Base-by-base conservation (phyloP, 495 filamentous ascomycete species). In the Penicillium salamii region DNA sequence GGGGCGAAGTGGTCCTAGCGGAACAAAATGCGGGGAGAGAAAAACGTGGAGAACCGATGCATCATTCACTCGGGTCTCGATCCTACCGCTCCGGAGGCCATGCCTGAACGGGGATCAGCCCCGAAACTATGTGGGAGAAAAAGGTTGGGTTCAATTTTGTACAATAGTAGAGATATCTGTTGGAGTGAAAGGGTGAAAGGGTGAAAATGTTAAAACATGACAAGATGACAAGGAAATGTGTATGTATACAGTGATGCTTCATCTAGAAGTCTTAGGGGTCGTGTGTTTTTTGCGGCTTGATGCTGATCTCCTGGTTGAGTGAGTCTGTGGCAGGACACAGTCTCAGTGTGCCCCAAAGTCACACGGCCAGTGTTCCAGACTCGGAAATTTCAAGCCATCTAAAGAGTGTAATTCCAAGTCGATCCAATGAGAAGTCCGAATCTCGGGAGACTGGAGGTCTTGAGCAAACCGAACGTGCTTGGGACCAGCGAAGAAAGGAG, bases 41-140 rank as follows among this genome's bases (percentile, higher is more conserved):
- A 46, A 64, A 57, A 57, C 54, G 54, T 50, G 52, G 58, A 50
- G 60, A 60, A 54, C 15, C 47, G 50, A 55, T 28, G 42, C 19
- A 42, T 51, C 33, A 48, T 39, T 36, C 44, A 46, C 23, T 45
- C 23, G 42, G 53, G 39, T 11, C 49, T 49, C 42, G 47, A 49
- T 49, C 24, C 31, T 13, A 13, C 23, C 14, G 5, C 29, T 46
- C 17, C 37, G 33, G 48, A 45, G 58, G 11, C 19, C 12, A 49
- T 44, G 7, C 61, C 58, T 34, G 20, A 57, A 59, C 17, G 13
- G 52, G 50, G 11, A 26, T 24, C 37, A 57, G 51, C 53, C 42
- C 61, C 61, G 61, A 59, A 64, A 61, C 43, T 43, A 38, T 51
- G n/a, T n/a, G n/a, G n/a, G n/a, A n/a, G n/a, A n/a, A n/a, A n/a